Evolutionary conservation across 768 basidiomycete species (phyloP), one percentile per base, ranked within the genome.

Genomic region (Rhodotorula sphaerocarpa): DNA sequence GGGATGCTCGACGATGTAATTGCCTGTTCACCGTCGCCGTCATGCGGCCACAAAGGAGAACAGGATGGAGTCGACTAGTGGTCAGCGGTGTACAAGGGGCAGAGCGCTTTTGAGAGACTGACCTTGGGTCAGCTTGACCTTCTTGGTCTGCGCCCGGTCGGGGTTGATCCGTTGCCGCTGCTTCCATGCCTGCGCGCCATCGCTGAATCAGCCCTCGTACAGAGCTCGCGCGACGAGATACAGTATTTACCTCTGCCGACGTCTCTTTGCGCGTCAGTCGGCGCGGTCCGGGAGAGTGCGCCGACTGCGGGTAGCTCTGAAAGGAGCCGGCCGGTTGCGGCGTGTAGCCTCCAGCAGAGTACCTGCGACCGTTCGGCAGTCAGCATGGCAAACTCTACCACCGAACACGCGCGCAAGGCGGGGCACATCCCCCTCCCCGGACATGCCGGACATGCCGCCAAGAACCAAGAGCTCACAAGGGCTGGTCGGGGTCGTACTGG

Each of bases 111-210:
- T 14, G 30, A 5, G 55, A 15, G 11, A 57, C 27, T 2, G 30
- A 61, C 92, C 92, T 52, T 90, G 81, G 14, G 90, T 93, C 67
- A 96, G 84, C 75, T 88, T 87, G 78, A 97, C 87, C 74, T 86
- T 88, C 71, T 88, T 86, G n/a, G 90, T 92, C 53, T 70, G 59
- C 21, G 72, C 67, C 12, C 72, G 53, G 7, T 58, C 48, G 25
- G 70, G 72, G 50, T 71, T 67, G 59, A 69, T 68, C 23, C 43
- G 50, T 52, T 72, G 72, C 10, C 72, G 34, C 51, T 65, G 60
- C 25, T 65, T 58, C 67, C 70, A 72, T 3, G 72, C 72, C 57
- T 70, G 51, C 25, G 18, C 2, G 20, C 14, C 25, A 21, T 34
- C n/a, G 23, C 20, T 2, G 5, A 7, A 18, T 2, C 11, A 3